These are phyloP conservation scores for Ophiostoma ips DNA, from an alignment of 2,329 filamentous ascomycete genomes.

Conservation along the genomic window DNA sequence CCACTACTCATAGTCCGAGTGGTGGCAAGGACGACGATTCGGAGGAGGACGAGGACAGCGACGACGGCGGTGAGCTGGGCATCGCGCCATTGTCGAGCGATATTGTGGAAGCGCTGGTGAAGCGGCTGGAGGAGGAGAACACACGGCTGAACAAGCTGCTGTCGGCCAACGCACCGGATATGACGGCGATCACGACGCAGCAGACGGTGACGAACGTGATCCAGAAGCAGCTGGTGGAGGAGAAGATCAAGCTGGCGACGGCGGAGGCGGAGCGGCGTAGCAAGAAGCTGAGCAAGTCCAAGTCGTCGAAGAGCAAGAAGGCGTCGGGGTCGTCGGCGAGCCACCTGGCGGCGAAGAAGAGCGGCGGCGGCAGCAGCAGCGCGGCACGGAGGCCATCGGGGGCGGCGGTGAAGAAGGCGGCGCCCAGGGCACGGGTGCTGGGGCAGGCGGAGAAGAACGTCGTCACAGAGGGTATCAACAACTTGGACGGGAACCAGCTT, in stretches of 20 bases:
- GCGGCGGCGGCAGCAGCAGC: constrained; percentile 2
- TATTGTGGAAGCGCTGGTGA: constrained; percentile 39
- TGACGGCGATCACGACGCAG: constrained; percentile 39
- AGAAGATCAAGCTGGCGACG: constrained; percentile 47
- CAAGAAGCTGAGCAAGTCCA: constrained; percentile 36
- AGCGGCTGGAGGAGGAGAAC: constrained; percentile 41
- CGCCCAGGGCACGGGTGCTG: constrained; percentile 43
- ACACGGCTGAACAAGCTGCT: constrained; percentile 42
- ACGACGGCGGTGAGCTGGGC: constrained; percentile 43
- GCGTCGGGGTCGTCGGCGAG: constrained; percentile 7
- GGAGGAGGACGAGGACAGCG: constrained; percentile 47
- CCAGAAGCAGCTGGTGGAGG: constrained; percentile 58
- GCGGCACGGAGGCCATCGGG: constrained; percentile 14
- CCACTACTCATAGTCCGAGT: constrained; percentile 2
- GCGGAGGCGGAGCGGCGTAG: constrained; percentile 44
- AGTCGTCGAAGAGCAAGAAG: constrained; percentile 42
- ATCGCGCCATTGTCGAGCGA: constrained; percentile 24
- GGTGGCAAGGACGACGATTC: constrained; percentile 65
- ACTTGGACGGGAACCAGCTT: constrained; percentile 65
- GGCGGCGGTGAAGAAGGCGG: constrained; percentile 28
- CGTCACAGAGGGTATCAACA: constrained; percentile 74
- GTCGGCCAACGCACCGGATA: constrained; percentile 34
- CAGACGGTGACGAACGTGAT: constrained; percentile 50
- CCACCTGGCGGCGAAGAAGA: constrained; percentile 4
- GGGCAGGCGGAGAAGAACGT: constrained; percentile 77